A percentile compares a stretch with the other conserved stretches of the same genome.
Evolutionary conservation across 2,329 filamentous ascomycete species (phyloP).

Genomic region (Dothideomycetes sp.): DNA sequence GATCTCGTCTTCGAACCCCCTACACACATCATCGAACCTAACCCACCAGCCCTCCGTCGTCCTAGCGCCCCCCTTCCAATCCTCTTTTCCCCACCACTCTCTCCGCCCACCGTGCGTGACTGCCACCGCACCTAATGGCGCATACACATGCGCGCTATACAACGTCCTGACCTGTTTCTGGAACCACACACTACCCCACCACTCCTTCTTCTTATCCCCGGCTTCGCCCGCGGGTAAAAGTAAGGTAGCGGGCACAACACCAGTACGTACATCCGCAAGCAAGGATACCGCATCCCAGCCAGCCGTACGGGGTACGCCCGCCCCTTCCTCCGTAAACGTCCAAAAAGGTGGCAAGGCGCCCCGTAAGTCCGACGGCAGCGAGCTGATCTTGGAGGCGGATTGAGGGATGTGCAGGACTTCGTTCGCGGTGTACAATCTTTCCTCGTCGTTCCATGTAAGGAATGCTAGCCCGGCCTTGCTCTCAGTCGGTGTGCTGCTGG

Average conservation of each 20-base stretch:
- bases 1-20: constrained; percentile 4
- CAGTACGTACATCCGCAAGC: constrained; percentile 10
- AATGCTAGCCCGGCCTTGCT: constrained; percentile 16
- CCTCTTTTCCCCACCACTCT: constrained; percentile 10
- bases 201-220: constrained; percentile 1
- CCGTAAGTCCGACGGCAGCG: constrained; percentile 14
- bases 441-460: constrained; percentile 12
- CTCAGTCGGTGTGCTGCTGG: too few relatives aligned
- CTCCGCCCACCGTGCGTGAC: constrained; percentile 20
- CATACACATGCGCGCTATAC: constrained; percentile 9
- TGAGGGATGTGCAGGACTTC: constrained; percentile 5
- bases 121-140: constrained; percentile 15
- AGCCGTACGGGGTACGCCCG: constrained; percentile 5
- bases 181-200: constrained; percentile 11
- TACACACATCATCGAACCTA: constrained; percentile 8
- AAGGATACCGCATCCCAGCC: constrained; percentile 10
- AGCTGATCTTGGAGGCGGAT: constrained; percentile 8
- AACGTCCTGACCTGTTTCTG: constrained; percentile 10
- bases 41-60: constrained; percentile 5
- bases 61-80: constrained; percentile 8
- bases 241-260: constrained; percentile 9
- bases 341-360: constrained; percentile 10
- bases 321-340: constrained; percentile 10
- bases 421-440: constrained; percentile 10
- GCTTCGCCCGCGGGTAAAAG: constrained; percentile 4